Base-by-base conservation (phyloP, 331 rosid genomes). In the Cucumis variabilis region DNA sequence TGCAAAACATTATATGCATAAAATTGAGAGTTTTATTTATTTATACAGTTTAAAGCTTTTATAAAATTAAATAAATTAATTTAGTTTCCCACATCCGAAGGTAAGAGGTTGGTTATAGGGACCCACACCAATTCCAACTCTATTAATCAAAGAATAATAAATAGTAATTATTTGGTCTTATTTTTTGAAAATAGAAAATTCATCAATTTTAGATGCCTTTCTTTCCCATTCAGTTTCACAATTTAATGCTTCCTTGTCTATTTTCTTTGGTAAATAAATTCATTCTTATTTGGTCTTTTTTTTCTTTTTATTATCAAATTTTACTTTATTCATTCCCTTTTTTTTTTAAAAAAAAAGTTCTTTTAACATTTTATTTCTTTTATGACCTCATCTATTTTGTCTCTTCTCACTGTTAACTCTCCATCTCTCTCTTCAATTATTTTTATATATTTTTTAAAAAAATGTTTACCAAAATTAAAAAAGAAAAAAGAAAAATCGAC, bases 351-450 rank as follows among this genome's bases (percentile, higher is more conserved):
- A n/a, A n/a, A n/a, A n/a, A n/a, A n/a, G 1, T 46, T 33, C 20
- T 67, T 33, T 66, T 67, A 37, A 37, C 12, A 10, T 67, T 25
- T 48, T 41, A 20, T 50, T 48, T 44, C 24, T 13, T 48, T 50
- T 51, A 3, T 3, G 19, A 27, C 17, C 9, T 25, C 63, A 53
- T 79, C 48, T 28, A 53, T 19, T 79, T 78, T 53, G 24, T 50
- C 41, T n/a, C 63, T 76, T 48, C n/a, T 76, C 63, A 48, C 37
- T n/a, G 17, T 23, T 19, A 1, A 44, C 8, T 75, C 58, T 77
- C 83, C 48, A 63, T 77, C 44, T 37, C 5, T 37, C 82, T 77
- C 65, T 27, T 53, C 84, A 25, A 79, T 79, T 78, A 78, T 78
- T 71, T 28, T 24, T 27, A 33, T 77, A 1, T 16, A 16, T 44